Percentiles rank a stretch among this genome's conserved stretches.
Evolutionary conservation across 2,329 filamentous ascomycete genomes (phyloP).

Genomic region (Botryosphaeria dothidea): DNA sequence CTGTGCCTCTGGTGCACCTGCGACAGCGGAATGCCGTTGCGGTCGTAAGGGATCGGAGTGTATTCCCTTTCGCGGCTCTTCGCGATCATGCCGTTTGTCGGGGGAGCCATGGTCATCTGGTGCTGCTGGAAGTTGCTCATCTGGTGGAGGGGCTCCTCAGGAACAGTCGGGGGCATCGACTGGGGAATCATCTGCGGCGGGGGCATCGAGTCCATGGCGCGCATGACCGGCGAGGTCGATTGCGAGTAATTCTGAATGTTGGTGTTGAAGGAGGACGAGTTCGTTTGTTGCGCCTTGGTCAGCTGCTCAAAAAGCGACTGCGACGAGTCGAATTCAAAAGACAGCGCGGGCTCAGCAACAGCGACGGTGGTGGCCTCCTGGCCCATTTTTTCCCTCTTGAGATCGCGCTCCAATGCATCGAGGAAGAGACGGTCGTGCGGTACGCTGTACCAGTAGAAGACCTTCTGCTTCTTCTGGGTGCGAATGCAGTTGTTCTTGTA

Average conservation of each 20-base stretch:
- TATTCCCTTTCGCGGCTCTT: slow-evolving; percentile 86
- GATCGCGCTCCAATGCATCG: slow-evolving; percentile 91
- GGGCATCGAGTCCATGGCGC: slow-evolving; percentile 91
- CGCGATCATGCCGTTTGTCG: slow-evolving; percentile 71
- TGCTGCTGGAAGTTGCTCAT: slow-evolving; percentile 70
- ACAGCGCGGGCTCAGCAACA: slow-evolving; percentile 93
- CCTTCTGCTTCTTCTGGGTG: slow-evolving; percentile 99
- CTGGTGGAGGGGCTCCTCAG: slow-evolving; percentile 61
- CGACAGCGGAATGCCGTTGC: slow-evolving; percentile 81
- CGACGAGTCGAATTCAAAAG: slow-evolving; percentile 98
- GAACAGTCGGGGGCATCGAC: slow-evolving; percentile 51
- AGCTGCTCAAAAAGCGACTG: slow-evolving; percentile 99
- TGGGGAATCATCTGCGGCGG: slow-evolving; percentile 80
- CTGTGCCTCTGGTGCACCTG: slow-evolving; percentile 89
- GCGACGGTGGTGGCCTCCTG: slow-evolving; percentile 97
- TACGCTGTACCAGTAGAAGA: slow-evolving; percentile 99
- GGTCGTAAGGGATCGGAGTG: slow-evolving; percentile 76
- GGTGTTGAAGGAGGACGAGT: slow-evolving; percentile 92
- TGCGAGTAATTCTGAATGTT: slow-evolving; percentile 72
- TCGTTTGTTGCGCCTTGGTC: slow-evolving; percentile 98
- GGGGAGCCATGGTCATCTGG: slow-evolving; percentile 69
- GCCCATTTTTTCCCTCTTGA: slow-evolving; percentile 99
- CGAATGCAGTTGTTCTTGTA: slow-evolving; percentile 99
- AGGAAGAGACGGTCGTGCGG: slow-evolving; percentile 97
- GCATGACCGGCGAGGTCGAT: slow-evolving; percentile 84